These are phyloP conservation scores for Zygosaccharomyces kombuchaensis DNA, from an alignment of 805 yeast genomes.

Conservation along the genomic window DNA sequence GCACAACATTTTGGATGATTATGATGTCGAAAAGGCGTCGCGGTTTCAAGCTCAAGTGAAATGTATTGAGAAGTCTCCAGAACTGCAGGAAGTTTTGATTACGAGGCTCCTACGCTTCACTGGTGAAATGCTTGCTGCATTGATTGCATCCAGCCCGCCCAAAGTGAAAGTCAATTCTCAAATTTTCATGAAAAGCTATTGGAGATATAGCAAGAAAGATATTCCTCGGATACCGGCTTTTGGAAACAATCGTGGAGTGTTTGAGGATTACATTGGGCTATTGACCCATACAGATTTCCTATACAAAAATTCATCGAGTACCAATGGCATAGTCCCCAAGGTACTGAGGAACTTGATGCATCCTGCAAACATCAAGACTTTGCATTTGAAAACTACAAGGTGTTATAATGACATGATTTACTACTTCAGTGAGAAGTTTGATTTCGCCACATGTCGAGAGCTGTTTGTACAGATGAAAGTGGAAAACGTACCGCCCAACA, in stretches of 20 bases:
- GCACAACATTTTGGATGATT: constrained; percentile 21
- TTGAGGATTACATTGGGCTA: constrained; percentile 35
- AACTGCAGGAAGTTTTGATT: constrained; percentile 10
- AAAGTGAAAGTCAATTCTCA: constrained; percentile 16
- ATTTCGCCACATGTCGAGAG: constrained; percentile 40
- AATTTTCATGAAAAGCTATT: constrained; percentile 15
- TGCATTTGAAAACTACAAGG: constrained; percentile 29
- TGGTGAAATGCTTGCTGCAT: constrained; percentile 14
- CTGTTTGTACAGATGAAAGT: constrained; percentile 40
- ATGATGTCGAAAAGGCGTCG: constrained; percentile 18
- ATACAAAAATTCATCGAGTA: constrained; percentile 35
- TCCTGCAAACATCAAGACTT: constrained; percentile 36
- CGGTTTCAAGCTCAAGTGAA: constrained; percentile 9
- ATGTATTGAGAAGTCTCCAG: constrained; percentile 7
- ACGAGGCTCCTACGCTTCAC: constrained; percentile 18
- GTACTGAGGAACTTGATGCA: constrained; percentile 39
- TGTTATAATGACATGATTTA: constrained; percentile 39
- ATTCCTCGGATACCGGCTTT: constrained; percentile 38
- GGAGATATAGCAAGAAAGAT: constrained; percentile 28
- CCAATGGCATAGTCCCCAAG: constrained; percentile 38
- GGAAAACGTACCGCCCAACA: constrained; percentile 34
- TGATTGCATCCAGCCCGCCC: constrained; percentile 14
- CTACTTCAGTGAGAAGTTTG: constrained; percentile 37
- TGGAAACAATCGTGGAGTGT: constrained; percentile 19
- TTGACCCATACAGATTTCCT: constrained; percentile 39